Conservation (phyloP, 805 yeast genomes). For the Yarrowia porcina region DNA sequence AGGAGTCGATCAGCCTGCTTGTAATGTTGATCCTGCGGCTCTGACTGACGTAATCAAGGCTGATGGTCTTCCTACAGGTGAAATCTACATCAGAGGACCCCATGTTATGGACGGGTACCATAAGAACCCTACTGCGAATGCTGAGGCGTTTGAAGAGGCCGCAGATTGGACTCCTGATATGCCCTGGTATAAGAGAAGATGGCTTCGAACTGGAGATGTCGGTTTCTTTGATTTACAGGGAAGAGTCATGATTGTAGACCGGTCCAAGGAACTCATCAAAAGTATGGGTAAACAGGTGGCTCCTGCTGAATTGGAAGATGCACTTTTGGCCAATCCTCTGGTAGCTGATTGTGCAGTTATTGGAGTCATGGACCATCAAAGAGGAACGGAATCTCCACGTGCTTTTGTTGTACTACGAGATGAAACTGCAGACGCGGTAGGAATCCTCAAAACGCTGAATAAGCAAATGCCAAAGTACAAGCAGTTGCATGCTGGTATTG, state of each 20-base stretch:
- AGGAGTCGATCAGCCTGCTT: slow-evolving; percentile 21
- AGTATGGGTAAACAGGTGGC: slow-evolving; percentile 72
- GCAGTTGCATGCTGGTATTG: slow-evolving; percentile 47
- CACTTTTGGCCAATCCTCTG: slow-evolving; percentile 65
- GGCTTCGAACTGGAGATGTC: slow-evolving; percentile 61
- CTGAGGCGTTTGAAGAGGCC: slow-evolving; percentile 44
- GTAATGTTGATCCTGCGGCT: neutral
- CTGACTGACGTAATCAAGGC: neutral
- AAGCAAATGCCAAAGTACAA: slow-evolving; percentile 40
- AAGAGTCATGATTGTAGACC: slow-evolving; percentile 45
- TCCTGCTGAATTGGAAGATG: slow-evolving; percentile 90
- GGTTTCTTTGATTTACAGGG: slow-evolving; percentile 48
- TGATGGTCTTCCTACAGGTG: slow-evolving; percentile 42
- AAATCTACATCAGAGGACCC: slow-evolving; percentile 51
- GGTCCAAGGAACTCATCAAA: slow-evolving; percentile 41
- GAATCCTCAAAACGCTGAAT: slow-evolving; percentile 37
- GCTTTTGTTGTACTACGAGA: slow-evolving; percentile 37
- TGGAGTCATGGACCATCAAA: slow-evolving; percentile 63
- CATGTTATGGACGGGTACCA: slow-evolving; percentile 52
- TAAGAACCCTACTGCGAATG: slow-evolving; percentile 49
- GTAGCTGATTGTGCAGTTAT: slow-evolving; percentile 89
- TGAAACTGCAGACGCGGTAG: slow-evolving; percentile 28
- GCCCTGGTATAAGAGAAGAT: slow-evolving; percentile 31
- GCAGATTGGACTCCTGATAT: neutral
- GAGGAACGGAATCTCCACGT: slow-evolving; percentile 61